Conservation (phyloP, 495 filamentous ascomycete species). For the Aspergillus indologenus region DNA sequence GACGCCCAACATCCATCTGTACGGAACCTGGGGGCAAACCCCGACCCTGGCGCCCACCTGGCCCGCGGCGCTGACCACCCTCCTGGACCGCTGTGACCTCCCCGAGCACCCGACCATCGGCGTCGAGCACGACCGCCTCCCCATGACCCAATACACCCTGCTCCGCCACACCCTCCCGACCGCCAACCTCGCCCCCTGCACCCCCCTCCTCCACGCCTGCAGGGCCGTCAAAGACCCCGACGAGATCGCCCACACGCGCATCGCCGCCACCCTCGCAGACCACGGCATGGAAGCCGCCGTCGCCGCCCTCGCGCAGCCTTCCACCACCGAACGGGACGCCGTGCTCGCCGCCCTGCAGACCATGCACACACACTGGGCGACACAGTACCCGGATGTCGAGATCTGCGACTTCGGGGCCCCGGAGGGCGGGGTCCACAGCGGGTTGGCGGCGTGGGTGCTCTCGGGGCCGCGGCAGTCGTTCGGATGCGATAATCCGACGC, state of each 20-base stretch:
- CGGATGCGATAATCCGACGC: neutral
- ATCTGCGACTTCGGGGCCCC: neutral
- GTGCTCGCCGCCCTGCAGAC: neutral
- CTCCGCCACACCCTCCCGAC: too few relatives aligned
- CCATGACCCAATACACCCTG: too few relatives aligned
- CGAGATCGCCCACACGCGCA: neutral
- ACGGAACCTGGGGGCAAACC: too few relatives aligned
- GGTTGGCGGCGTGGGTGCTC: neutral
- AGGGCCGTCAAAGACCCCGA: neutral
- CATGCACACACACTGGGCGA: neutral
- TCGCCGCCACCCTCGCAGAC: neutral
- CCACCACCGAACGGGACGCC: neutral
- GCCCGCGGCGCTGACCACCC: too few relatives aligned
- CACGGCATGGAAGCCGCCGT: neutral
- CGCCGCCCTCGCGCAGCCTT: neutral
- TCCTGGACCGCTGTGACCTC: too few relatives aligned
- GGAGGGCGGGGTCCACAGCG: neutral
- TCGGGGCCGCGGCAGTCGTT: neutral
- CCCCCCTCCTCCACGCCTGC: too few relatives aligned
- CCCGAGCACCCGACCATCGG: too few relatives aligned
- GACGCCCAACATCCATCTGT: too few relatives aligned
- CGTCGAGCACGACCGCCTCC: too few relatives aligned
- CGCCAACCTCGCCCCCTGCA: too few relatives aligned
- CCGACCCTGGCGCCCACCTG: too few relatives aligned
- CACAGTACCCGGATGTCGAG: neutral